Evolutionary conservation across 495 filamentous ascomycete genomes (phyloP), one percentile per base, ranked within the genome.

Genomic region (Podospora anserina): DNA sequence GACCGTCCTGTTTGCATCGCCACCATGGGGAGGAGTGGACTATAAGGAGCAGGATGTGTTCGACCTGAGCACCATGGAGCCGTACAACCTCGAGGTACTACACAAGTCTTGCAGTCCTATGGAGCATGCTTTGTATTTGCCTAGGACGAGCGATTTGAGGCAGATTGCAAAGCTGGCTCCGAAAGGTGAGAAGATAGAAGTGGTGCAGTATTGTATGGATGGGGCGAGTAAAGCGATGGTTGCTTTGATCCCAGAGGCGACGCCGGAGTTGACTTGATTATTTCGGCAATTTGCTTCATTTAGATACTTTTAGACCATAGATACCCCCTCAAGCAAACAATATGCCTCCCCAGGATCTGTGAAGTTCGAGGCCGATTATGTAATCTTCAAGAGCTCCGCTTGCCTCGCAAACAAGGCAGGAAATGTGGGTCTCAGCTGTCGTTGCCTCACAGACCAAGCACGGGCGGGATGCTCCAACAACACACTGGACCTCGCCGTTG

Each of bases 1-100:
- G 1, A 89, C 89, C 44, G 84, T 91, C 13, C 74, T 97, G 2
- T 99, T 98, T 80, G 91, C 90, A 5, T 97, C 92, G 71, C 95
- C 95, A 44, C 95, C 95, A 0, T 99, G 95, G 95, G 95, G 95
- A 68, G 95, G 95, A 2, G 92, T 92, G 4, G 87, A 86, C 49
- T 99, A 99, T 76, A 84, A 84, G 26, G 88, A 85, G 5, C 88
- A 91, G 65, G 78, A 88, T 18, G 84, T 99, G 27, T 99, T 97
- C 74, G 88, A 97, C 75, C 83, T 98, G n/a, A 80, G 78, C 61
- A 88, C 83, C 1, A 97, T 99, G 95, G 79, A 91, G 74, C 95
- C 96, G 26, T 99, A 99, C 74, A 87, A 85, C 5, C 75, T 96
- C 19, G 74, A 81, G 16, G 76, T 81, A 20, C 80, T 97, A 4